Conservation (phyloP, 2,329 filamentous ascomycete genomes). For the Penicillium brasilianum region DNA sequence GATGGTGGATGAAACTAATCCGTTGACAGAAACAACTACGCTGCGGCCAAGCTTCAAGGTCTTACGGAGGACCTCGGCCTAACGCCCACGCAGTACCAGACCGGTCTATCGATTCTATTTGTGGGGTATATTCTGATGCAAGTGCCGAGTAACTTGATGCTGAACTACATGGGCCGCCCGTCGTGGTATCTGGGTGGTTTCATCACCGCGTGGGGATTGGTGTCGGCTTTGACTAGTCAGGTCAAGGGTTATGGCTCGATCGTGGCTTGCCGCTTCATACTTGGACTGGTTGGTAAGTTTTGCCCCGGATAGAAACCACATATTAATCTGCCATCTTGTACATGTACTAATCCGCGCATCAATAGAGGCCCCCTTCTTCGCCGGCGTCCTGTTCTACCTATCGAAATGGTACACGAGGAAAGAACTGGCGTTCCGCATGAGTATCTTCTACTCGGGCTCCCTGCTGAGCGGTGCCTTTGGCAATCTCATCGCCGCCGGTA, state of each 20-base stretch:
- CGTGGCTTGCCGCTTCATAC: slow-evolving; percentile 52
- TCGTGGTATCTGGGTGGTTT: slow-evolving; percentile 53
- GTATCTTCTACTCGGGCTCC: slow-evolving; percentile 58
- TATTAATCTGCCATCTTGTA: neutral
- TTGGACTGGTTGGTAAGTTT: slow-evolving; percentile 47
- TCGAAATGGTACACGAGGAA: slow-evolving; percentile 60
- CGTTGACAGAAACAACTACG: slow-evolving; percentile 51
- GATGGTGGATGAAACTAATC: neutral
- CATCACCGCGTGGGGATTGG: slow-evolving; percentile 52
- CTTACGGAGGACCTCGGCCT: slow-evolving; percentile 46
- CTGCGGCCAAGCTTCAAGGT: slow-evolving; percentile 51
- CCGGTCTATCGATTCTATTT: slow-evolving; percentile 51
- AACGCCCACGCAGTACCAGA: slow-evolving; percentile 45
- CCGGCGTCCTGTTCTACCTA: slow-evolving; percentile 56
- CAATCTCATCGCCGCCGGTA: slow-evolving; percentile 59
- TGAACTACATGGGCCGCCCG: slow-evolving; percentile 50
- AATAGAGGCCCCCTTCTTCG: slow-evolving; percentile 52
- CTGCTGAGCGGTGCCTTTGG: slow-evolving; percentile 58
- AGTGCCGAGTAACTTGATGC: slow-evolving; percentile 54
- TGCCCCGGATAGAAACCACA: too few relatives aligned
- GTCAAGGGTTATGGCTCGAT: slow-evolving; percentile 50
- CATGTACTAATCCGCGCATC: neutral
- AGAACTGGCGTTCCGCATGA: slow-evolving; percentile 57
- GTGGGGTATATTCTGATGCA: slow-evolving; percentile 53
- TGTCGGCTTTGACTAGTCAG: slow-evolving; percentile 51